These are phyloP conservation scores for Nitzschia inconspicua DNA, from an alignment of 108 stramenopile genomes.

Conservation along the genomic window DNA sequence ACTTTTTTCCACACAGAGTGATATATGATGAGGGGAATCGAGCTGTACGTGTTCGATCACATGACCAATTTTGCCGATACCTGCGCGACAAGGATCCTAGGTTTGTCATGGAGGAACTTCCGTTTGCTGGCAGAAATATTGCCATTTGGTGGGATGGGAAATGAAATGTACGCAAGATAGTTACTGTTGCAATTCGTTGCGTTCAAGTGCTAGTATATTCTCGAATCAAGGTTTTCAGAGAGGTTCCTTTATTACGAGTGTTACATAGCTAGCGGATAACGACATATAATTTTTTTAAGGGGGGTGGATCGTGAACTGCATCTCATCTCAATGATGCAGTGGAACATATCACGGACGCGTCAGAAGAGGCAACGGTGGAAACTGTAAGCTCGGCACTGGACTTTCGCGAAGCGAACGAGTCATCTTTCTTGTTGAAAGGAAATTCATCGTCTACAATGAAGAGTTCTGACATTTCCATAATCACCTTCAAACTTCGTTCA, in stretches of 20 bases:
- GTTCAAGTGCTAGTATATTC: too few species aligned
- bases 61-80: conserved; percentile 82
- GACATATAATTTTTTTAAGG: too few species aligned
- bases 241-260: too few species aligned
- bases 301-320: too few species aligned
- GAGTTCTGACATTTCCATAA: conserved; percentile 3
- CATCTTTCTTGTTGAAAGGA: too few species aligned
- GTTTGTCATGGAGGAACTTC: conserved; percentile 24
- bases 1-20: conserved; percentile 52
- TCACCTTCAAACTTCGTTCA: neutral
- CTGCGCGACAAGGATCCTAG: conserved; percentile 43
- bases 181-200: too few species aligned
- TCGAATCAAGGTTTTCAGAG: too few species aligned
- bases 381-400: too few species aligned
- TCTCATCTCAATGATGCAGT: too few species aligned
- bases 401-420: too few species aligned
- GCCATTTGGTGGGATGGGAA: conserved; percentile 57
- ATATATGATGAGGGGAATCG: conserved; percentile 2
- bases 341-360: neutral
- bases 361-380: neutral
- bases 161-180: too few species aligned
- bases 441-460: neutral
- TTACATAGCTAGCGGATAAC: too few species aligned
- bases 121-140: conserved; percentile 68
- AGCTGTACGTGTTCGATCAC: conserved; percentile 67